Evolutionary conservation across 2,329 filamentous ascomycete species (phyloP), one percentile per base, ranked within the genome.

Genomic region (Alternaria gaisen): DNA sequence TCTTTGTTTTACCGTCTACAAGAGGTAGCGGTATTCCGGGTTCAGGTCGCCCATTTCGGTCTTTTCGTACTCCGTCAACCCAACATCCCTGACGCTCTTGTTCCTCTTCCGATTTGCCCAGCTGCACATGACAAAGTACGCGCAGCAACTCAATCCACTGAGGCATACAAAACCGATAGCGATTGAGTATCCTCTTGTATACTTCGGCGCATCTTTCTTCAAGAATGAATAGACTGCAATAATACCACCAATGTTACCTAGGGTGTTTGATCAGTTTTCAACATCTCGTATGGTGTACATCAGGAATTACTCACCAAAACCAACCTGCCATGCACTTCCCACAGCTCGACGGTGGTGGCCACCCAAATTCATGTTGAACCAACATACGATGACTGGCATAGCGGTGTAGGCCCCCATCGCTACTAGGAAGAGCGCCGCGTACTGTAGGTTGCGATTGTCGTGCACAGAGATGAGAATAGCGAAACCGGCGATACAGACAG

Each of bases 401-500:
- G 93, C 92, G 1, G 88, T 89, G 79, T 96, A 97, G 0, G 87
- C 86, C 51, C 92, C 92, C 81, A 89, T 89, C 2, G 91, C 90
- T 51, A 96, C 87, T 32, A 97, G 82, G 82, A 96, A 97, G 0
- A 97, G 84, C 0, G 90, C 91, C 0, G 83, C 90, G 71, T 97
- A 97, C 76, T 95, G 86, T 7, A 92, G 80, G 12, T 84, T 64
- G 0, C 81, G 82, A 75, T 92, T 86, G 73, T 91, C 80, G 76
- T 94, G 90, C 5, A 94, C 86, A 11, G 83, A 81, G 50, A 96
- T 81, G 8, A 97, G 84, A 62, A 94, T 91, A 3, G 82, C 87
- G 67, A 97, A 94, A 2, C 93, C 94, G 0, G 86, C 75, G 53
- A 97, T 90, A 47, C 88, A 83, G 22, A 97, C 77, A 62, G 81